phyloP scores from a whole-genome alignment of 139 green algal species.

The Picochlorum sp. region DNA sequence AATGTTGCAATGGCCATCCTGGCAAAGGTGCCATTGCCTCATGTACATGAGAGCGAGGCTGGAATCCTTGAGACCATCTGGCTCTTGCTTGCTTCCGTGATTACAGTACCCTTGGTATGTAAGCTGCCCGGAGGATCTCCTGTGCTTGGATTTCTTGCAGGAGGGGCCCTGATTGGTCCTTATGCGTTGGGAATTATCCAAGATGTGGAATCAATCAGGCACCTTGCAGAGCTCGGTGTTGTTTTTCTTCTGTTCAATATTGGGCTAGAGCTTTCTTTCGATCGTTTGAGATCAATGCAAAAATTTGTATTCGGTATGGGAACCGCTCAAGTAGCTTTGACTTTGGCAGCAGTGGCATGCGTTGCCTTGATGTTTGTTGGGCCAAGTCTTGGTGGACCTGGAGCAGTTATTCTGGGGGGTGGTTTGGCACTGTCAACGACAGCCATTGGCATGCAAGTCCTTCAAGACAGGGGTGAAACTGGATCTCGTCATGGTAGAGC shows the following conservation, averaged over 20 bases:
- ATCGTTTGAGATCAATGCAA: conserved; percentile 87
- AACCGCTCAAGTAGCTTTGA: conserved; percentile 67
- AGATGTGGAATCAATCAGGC: conserved; percentile 67
- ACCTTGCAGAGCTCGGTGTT: conserved; percentile 91
- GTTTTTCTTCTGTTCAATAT: conserved; percentile 98
- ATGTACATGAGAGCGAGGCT: conserved; percentile 55
- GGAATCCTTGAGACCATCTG: conserved; percentile 76
- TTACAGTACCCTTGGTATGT: conserved; percentile 78
- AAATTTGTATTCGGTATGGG: conserved; percentile 99
- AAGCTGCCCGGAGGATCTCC: conserved; percentile 84
- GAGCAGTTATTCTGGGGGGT: conserved; percentile 83
- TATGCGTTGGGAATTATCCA: conserved; percentile 84
- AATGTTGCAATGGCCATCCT: conserved; percentile 3
- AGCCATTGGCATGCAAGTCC: conserved; percentile 91
- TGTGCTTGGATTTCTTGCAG: conserved; percentile 90
- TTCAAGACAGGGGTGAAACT: conserved; percentile 89
- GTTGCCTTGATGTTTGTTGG: conserved; percentile 36
- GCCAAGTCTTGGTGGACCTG: conserved; percentile 40
- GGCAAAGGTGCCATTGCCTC: conserved; percentile 16
- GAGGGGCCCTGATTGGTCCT: conserved; percentile 85
- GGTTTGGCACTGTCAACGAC: conserved; percentile 93
- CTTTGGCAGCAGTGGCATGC: conserved; percentile 37
- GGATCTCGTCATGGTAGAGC: conserved; percentile 83
- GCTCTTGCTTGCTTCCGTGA: conserved; percentile 72
- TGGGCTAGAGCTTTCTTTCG: conserved; percentile 88